phyloP scores from a whole-genome alignment of 176 grass and related monocot genomes.

The Aegilops longissima region DNA sequence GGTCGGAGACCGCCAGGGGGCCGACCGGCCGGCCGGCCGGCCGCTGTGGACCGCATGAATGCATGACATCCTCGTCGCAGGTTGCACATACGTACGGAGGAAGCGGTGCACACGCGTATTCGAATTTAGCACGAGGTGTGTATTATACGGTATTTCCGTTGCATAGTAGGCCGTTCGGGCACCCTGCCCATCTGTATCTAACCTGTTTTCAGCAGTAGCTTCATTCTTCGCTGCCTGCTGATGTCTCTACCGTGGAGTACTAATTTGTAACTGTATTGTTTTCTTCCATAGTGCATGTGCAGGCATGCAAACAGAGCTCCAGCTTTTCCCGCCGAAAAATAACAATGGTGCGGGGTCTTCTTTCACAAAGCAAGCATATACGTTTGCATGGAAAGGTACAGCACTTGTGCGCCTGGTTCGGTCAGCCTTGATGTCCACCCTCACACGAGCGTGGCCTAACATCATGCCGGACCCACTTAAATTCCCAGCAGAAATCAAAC shows the following conservation, averaged over 20 bases:
- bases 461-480: neutral
- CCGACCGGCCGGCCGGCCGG: neutral
- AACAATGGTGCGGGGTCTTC: neutral
- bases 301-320: neutral
- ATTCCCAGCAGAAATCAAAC: neutral
- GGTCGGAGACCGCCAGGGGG: neutral
- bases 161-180: neutral
- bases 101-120: neutral
- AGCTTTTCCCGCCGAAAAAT: neutral
- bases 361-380: neutral
- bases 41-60: neutral
- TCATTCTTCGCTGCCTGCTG: neutral
- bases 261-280: neutral
- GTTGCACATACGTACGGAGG: neutral
- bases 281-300: neutral
- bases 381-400: neutral
- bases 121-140: neutral
- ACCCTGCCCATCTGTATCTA: neutral
- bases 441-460: constrained; percentile 24
- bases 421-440: constrained; percentile 10
- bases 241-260: neutral
- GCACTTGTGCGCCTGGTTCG: constrained; percentile 24
- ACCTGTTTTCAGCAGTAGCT: neutral
- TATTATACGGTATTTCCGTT: neutral
- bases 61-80: neutral